Base-by-base conservation (phyloP, 2,329 filamentous ascomycete species). In the Nannizzia gypsea region DNA sequence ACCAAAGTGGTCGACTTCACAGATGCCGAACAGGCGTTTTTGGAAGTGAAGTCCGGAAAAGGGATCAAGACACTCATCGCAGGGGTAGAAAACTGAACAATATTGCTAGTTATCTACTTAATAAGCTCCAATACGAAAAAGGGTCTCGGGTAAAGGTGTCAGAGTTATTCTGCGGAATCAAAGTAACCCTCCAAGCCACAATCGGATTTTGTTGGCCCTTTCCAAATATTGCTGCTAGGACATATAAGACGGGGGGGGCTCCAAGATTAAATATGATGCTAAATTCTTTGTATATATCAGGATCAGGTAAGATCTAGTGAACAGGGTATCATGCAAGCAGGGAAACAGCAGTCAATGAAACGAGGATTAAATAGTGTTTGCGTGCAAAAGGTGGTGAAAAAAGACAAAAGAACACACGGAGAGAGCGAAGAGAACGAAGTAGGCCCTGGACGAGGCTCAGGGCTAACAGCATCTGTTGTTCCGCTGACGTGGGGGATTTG, bases 11-110 rank as follows among this genome's bases (percentile, higher is more conserved):
- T 96, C 57, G 79, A 81, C 56, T 97, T 97, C 69, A 78, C 83
- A 65, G 80, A 93, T 63, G 92, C 92, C 0, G 90, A 95, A 76
- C 79, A 87, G 69, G 92, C 92, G 0, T 96, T 96, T 70, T 81
- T 85, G 69, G 87, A 90, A 74, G 90, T 95, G 44, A 90, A 90
- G 79, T 82, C 83, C 66, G 91, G 90, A 1, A 86, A 93, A 76
- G 76, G 75, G 2, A 77, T 78, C 60, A 78, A 78, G 64, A 77
- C 75, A 6, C 67, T 78, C 36, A 78, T 78, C 67, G 70, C 69
- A 22, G 76, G 76, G 2, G 64, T 70, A 20, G 42, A 46, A 22
- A 11, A 22, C 22, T 46, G 42, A 46, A 3, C 57, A 66, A 5
- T 17, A 15, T n/a, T 6, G 13, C 15, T 20, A 70, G 36, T 55